Evolutionary conservation across 169 alveolate species (phyloP).

Genomic region (Plasmodium adleri): DNA sequence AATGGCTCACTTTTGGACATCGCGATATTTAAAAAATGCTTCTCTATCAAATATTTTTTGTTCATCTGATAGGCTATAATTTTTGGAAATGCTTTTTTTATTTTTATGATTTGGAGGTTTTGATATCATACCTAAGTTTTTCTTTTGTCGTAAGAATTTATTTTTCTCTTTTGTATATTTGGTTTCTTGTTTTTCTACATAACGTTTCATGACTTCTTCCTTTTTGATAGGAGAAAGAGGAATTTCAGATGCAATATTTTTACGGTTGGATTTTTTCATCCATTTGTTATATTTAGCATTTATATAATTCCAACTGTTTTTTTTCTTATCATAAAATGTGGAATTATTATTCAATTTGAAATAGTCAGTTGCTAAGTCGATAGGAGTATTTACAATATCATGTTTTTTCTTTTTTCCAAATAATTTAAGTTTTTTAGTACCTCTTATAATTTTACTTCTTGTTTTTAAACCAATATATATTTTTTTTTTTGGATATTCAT

Average conservation of each 20-base stretch:
- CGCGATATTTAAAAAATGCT: constrained; percentile 74
- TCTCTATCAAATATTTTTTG: constrained; percentile 77
- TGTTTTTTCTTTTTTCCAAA: constrained; percentile 55
- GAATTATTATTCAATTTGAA: constrained; percentile 51
- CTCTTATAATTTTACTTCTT: constrained; percentile 52
- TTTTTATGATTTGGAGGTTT: constrained; percentile 74
- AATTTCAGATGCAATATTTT: constrained; percentile 43
- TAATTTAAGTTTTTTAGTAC: constrained; percentile 67
- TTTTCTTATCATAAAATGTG: constrained; percentile 42
- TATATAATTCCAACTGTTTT: constrained; percentile 71
- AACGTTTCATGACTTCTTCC: constrained; percentile 59
- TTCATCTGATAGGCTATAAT: constrained; percentile 74
- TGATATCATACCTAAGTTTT: constrained; percentile 68
- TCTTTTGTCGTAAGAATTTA: constrained; percentile 39
- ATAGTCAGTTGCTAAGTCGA: constrained; percentile 68
- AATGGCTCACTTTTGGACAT: constrained; percentile 42
- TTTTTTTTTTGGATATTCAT: constrained; percentile 2
- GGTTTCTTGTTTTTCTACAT: constrained; percentile 60
- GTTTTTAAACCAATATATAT: constrained; percentile 71
- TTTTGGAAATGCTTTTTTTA: constrained; percentile 19
- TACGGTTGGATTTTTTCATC: constrained; percentile 52
- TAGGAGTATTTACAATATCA: constrained; percentile 50
- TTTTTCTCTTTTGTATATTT: constrained; percentile 72
- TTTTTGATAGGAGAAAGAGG: constrained; percentile 45
- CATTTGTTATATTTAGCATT: constrained; percentile 65